phyloP scores from a whole-genome alignment of 306 rosid species.

The Dalbergia oliveri region DNA sequence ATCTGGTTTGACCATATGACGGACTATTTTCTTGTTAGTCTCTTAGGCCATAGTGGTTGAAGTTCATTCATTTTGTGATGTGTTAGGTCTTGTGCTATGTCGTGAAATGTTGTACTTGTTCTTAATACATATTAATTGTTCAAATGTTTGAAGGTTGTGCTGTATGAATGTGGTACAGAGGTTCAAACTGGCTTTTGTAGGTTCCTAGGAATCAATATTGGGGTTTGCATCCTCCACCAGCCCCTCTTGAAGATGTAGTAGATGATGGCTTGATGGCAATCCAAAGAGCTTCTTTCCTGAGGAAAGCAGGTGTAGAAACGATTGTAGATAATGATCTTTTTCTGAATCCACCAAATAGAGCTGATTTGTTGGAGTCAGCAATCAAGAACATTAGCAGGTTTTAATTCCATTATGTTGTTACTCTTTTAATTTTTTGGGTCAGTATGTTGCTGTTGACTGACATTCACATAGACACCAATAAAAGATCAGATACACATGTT shows the following conservation, averaged over 20 bases:
- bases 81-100: constrained; percentile 36
- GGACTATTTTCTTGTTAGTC: background rate
- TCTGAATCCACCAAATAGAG: constrained; percentile 81
- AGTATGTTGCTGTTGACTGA: constrained; percentile 1
- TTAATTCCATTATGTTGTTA: constrained; percentile 33
- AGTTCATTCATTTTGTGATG: constrained; percentile 24
- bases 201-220: constrained; percentile 97
- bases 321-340: constrained; percentile 74
- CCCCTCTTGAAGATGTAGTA: constrained; percentile 95
- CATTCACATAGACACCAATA: background rate
- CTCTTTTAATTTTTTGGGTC: background rate
- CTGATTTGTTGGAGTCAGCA: constrained; percentile 89
- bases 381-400: constrained; percentile 89
- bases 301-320: constrained; percentile 97
- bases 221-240: constrained; percentile 99
- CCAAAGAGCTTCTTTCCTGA: constrained; percentile 93
- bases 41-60: constrained; percentile 7
- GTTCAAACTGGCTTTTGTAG: constrained; percentile 67
- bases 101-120: constrained; percentile 41
- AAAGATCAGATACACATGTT: background rate
- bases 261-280: constrained; percentile 90
- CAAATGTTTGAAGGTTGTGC: constrained; percentile 54
- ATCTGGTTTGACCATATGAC: constrained; percentile 25
- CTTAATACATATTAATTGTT: constrained; percentile 36
- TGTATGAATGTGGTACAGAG: constrained; percentile 52